Percentiles rank a stretch among this genome's conserved stretches.
These are phyloP conservation scores for Aphanomyces euteiches DNA, from an alignment of 352 stramenopile species.

Conservation along the genomic window DNA sequence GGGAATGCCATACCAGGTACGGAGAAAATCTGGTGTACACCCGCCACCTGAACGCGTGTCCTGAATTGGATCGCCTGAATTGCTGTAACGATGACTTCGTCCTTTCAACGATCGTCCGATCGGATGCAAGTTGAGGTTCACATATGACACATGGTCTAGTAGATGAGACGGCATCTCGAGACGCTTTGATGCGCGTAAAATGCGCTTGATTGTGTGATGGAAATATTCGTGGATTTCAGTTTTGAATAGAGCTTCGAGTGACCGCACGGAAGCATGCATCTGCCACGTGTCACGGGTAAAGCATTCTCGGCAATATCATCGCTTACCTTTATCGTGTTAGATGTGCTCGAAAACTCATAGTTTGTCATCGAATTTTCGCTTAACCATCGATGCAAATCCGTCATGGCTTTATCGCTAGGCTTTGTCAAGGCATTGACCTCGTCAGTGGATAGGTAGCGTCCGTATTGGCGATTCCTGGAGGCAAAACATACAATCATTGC, in stretches of 20 bases:
- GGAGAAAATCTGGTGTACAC: slow-evolving; percentile 47
- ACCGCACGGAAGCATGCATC: slow-evolving; percentile 40
- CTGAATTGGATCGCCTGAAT: not conserved
- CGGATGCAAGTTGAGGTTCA: slow-evolving; percentile 31
- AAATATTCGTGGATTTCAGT: slow-evolving; percentile 54
- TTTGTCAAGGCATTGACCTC: slow-evolving; percentile 18
- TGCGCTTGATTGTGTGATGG: slow-evolving; percentile 36
- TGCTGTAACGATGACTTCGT: not conserved
- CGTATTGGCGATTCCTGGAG: slow-evolving; percentile 14
- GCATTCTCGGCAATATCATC: not conserved
- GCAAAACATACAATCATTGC: not conserved
- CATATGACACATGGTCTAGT: slow-evolving; percentile 45
- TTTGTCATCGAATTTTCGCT: not conserved
- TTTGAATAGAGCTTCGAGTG: slow-evolving; percentile 49
- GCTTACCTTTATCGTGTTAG: slow-evolving; percentile 17
- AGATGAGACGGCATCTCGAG: slow-evolving; percentile 46
- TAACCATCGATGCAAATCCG: slow-evolving; percentile 11
- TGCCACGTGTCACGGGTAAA: not conserved
- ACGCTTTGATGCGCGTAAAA: slow-evolving; percentile 43
- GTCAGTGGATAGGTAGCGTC: not conserved
- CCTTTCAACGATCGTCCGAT: slow-evolving; percentile 38
- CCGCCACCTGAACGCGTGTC: slow-evolving; percentile 8
- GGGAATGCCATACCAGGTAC: slow-evolving; percentile 60
- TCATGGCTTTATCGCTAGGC: not conserved
- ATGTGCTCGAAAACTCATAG: slow-evolving; percentile 10